phyloP scores from a whole-genome alignment of 2,329 filamentous ascomycete species.

The Diatrype stigma region DNA sequence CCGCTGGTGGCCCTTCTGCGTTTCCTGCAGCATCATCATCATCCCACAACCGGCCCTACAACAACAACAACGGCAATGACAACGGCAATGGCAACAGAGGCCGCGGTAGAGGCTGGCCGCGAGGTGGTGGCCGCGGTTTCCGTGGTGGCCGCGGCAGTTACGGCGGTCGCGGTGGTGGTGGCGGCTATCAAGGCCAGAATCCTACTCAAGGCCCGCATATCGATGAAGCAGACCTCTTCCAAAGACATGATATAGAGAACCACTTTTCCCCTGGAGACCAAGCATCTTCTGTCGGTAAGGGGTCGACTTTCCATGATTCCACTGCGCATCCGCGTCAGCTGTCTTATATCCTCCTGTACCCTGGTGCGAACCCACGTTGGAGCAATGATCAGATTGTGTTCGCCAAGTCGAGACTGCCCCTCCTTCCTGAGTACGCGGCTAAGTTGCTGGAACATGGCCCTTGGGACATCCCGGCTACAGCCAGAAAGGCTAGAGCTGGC shows the following conservation, averaged over 20 bases:
- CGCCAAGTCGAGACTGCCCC: slow-evolving; percentile 15
- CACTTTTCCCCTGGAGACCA: slow-evolving; percentile 13
- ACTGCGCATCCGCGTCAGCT: slow-evolving; percentile 12
- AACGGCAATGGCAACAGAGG: too few species aligned
- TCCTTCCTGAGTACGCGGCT: slow-evolving; percentile 19
- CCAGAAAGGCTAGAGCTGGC: not conserved
- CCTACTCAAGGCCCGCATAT: slow-evolving; percentile 2
- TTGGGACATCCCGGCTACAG: slow-evolving; percentile 14
- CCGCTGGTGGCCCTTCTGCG: not conserved
- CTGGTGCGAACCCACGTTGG: slow-evolving; percentile 19
- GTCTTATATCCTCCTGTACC: slow-evolving; percentile 17
- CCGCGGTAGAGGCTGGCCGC: not conserved
- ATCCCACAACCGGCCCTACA: not conserved
- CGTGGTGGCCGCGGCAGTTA: slow-evolving; percentile 4
- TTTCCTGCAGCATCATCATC: not conserved
- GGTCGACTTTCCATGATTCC: slow-evolving; percentile 14
- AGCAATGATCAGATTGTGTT: slow-evolving; percentile 18
- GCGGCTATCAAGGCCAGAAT: slow-evolving; percentile 8
- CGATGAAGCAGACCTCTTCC: slow-evolving; percentile 11
- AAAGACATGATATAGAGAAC: slow-evolving; percentile 10
- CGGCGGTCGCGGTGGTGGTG: slow-evolving; percentile 2
- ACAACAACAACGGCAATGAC: too few species aligned
- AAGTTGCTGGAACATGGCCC: slow-evolving; percentile 17
- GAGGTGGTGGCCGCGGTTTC: not conserved
- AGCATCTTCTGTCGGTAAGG: too few species aligned